Evolutionary conservation across 257 asterid genomes (phyloP).

Genomic region (Solanum tacnaense): DNA sequence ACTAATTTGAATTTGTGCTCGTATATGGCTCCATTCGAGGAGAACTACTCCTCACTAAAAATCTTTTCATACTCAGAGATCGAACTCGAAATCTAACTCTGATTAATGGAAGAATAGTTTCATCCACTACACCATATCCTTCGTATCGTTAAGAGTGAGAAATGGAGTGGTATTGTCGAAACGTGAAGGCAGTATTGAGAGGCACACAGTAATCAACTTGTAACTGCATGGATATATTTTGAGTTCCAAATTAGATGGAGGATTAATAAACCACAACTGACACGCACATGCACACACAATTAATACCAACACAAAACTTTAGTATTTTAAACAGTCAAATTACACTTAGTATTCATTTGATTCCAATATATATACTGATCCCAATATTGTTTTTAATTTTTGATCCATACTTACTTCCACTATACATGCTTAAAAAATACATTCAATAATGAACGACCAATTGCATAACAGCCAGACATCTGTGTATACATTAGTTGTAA

Average conservation of each 20-base stretch:
- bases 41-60: too few relatives aligned
- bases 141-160: not conserved
- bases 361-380: constrained; percentile 15
- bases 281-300: constrained; percentile 29
- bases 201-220: not conserved
- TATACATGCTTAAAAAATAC: not conserved
- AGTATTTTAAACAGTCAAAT: constrained; percentile 34
- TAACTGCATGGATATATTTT: constrained; percentile 6
- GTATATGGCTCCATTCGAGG: accelerated
- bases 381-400: constrained; percentile 3
- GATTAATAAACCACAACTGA: not conserved
- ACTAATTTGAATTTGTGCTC: not conserved
- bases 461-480: not conserved
- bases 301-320: constrained; percentile 16
- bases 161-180: not conserved
- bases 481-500: constrained; percentile 8
- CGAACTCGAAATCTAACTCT: accelerated
- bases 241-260: constrained; percentile 22
- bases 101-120: accelerated
- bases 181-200: not conserved
- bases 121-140: not conserved
- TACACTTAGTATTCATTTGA: constrained; percentile 2
- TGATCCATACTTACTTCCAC: constrained; percentile 6
- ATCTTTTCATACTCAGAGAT: not conserved
- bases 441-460: constrained; percentile 17